These are phyloP conservation scores for Lipomyces orientalis DNA, from an alignment of 805 yeast species.

Conservation along the genomic window DNA sequence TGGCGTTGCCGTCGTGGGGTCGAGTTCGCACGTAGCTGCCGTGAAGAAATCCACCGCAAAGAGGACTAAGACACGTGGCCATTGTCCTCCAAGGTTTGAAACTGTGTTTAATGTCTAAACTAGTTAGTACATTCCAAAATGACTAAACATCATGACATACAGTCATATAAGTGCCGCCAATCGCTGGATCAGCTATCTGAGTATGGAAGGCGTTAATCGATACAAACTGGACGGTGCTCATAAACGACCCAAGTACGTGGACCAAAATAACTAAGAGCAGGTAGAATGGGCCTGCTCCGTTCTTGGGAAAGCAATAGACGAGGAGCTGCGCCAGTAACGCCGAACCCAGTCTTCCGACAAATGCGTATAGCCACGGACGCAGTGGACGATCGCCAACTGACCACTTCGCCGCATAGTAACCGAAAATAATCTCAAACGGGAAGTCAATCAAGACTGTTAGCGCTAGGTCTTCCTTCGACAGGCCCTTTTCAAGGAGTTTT, in stretches of 20 bases:
- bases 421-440: constrained; percentile 94
- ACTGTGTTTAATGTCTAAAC: constrained; percentile 77
- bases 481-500: constrained; percentile 87
- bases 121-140: neutral
- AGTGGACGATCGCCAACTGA: constrained; percentile 72
- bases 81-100: constrained; percentile 93
- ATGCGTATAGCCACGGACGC: constrained; percentile 89
- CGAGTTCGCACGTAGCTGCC: constrained; percentile 58
- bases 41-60: constrained; percentile 82
- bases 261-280: constrained; percentile 77
- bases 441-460: constrained; percentile 91
- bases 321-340: constrained; percentile 77
- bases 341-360: constrained; percentile 76
- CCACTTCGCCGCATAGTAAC: constrained; percentile 96
- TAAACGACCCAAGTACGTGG: constrained; percentile 84
- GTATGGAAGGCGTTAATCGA: constrained; percentile 95
- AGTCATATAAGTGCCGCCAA: constrained; percentile 99
- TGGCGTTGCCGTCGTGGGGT: constrained; percentile 30
- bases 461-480: constrained; percentile 91
- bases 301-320: constrained; percentile 72
- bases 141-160: neutral
- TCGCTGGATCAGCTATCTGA: constrained; percentile 89
- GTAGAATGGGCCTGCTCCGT: constrained; percentile 58
- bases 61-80: constrained; percentile 89
- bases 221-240: constrained; percentile 95